phyloP scores from a whole-genome alignment of 345 rosid genomes.

The Pseudoturritis turrita region DNA sequence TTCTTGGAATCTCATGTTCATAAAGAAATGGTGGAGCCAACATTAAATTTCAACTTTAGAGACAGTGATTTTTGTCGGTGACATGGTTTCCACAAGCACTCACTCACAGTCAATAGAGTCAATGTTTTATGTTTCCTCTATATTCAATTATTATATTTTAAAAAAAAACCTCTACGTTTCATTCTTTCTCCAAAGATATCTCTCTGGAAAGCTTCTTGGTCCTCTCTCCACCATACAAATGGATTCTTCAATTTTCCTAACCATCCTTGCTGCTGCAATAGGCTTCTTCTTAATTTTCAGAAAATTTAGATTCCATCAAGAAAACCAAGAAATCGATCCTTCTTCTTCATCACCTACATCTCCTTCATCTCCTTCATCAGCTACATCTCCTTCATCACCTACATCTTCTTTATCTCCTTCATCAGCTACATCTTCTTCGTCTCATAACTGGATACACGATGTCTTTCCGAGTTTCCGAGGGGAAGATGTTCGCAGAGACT shows the following conservation, averaged over 20 bases:
- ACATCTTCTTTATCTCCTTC: neutral
- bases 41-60: too few relatives aligned
- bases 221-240: neutral
- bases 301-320: neutral
- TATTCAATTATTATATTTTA: too few relatives aligned
- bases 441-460: too few relatives aligned
- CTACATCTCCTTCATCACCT: too few relatives aligned
- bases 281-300: neutral
- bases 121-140: neutral
- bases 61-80: neutral
- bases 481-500: neutral
- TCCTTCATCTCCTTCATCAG: neutral
- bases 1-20: too few relatives aligned
- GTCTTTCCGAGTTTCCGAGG: neutral
- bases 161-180: too few relatives aligned
- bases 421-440: neutral
- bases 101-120: too few relatives aligned
- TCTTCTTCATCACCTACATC: neutral
- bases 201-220: neutral
- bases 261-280: neutral
- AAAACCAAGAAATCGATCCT: neutral
- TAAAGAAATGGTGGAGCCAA: too few relatives aligned
- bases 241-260: neutral
- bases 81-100: neutral
- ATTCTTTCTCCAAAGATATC: too few relatives aligned